Evolutionary conservation across 371 early-diverging fungal species (phyloP), one percentile per base, ranked within the genome.

Genomic region (Rhizopus sp.): DNA sequence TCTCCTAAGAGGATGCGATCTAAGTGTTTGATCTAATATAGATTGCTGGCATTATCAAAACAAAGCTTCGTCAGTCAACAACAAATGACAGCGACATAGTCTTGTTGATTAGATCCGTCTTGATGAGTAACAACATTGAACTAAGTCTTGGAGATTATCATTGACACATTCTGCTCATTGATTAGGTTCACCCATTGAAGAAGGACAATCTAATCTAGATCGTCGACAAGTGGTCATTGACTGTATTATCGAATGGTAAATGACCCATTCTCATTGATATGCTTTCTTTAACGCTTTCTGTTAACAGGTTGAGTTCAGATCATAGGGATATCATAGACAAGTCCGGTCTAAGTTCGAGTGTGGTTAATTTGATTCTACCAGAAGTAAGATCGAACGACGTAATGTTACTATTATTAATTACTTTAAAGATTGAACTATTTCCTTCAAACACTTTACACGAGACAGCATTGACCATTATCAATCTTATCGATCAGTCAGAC

Each of bases 141-240:
- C 46, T 46, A 46, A 29, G 17, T 23, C n/a, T 23, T 23, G 2
- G 2, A 1, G 2, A 23, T 23, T 23, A 2, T 23, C 23, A 23
- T 50, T 15, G 51, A 3, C 6, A 23, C 45, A 29, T 50, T 38
- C 54, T 72, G 61, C 1, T 7, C 63, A 10, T 58, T 62, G 42
- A 50, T 3, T 73, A 81, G 82, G 78, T 2, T 75, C 80, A 5
- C 80, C 82, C 0, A 60, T 69, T 2, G 66, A 67, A 38, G 57
- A 59, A 5, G 68, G 42, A 50, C 63, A 63, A 5, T 52, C 46
- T 4, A 64, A 73, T 35, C 16, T 56, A 1, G 15, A 57, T 33
- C 58, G 78, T 34, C 57, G 79, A 16, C 44, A 56, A 23, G 53
- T 67, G n/a, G 64, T 80, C 3, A 42, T 77, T 30, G 64, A 72